Conservation (phyloP, 495 filamentous ascomycete species). For the Aspergillus conjunctus region DNA sequence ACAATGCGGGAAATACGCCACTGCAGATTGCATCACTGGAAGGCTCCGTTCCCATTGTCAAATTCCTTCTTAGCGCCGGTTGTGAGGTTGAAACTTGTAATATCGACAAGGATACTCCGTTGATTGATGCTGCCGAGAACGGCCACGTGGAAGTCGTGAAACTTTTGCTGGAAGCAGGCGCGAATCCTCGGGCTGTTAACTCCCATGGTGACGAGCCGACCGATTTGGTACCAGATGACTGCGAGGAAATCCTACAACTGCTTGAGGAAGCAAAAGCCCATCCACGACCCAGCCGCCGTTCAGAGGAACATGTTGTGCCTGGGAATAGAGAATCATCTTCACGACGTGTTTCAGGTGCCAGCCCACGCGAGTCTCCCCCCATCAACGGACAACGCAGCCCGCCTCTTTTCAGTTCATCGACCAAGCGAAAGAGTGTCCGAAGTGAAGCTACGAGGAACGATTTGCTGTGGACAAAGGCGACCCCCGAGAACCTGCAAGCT, state of each 20-base stretch:
- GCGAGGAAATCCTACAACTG: conserved; percentile 54
- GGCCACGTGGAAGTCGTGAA: conserved; percentile 89
- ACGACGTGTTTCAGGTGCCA: conserved; percentile 64
- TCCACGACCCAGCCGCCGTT: conserved; percentile 56
- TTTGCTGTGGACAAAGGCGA: conserved; percentile 62
- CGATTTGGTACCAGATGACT: conserved; percentile 77
- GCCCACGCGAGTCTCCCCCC: conserved; percentile 65
- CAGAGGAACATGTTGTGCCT: conserved; percentile 59
- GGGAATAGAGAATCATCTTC: conserved; percentile 64
- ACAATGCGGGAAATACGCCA: conserved; percentile 92
- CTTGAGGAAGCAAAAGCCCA: conserved; percentile 51
- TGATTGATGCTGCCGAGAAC: conserved; percentile 96
- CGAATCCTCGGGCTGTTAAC: conserved; percentile 86
- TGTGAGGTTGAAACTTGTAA: conserved; percentile 83
- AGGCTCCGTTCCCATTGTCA: conserved; percentile 75
- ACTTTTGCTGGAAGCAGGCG: conserved; percentile 78
- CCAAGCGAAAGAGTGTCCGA: conserved; percentile 57
- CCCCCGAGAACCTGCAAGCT: conserved; percentile 70
- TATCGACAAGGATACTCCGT: conserved; percentile 83
- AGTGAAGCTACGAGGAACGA: conserved; percentile 64
- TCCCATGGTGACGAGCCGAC: conserved; percentile 83
- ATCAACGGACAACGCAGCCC: conserved; percentile 49
- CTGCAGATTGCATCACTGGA: conserved; percentile 87
- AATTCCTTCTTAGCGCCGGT: conserved; percentile 71
- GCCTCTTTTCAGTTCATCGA: conserved; percentile 40